Base-by-base conservation (phyloP, 2,329 filamentous ascomycete genomes). In the Helotiales sp. region DNA sequence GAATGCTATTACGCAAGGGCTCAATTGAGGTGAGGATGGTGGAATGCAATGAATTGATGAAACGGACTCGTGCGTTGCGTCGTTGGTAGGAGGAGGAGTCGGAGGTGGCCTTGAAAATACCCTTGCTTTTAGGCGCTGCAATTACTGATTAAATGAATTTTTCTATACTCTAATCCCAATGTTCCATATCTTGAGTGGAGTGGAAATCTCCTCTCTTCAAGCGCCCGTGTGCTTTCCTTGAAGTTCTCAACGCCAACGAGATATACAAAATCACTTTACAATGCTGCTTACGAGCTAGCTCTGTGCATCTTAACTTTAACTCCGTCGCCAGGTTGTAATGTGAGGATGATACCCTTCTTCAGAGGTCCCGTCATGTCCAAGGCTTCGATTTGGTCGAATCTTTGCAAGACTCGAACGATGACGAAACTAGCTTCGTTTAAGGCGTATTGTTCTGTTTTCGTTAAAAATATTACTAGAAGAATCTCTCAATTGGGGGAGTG, bases 391-490 rank as follows among this genome's bases (percentile, higher is more conserved):
- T 40, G 69, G 63, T 75, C 72, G 34, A 75, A 79, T 45, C 66
- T 69, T 67, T 79, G 78, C 11, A 78, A 32, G 7, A 79, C 59
- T 15, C 71, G 71, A 0, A 74, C 75, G n/a, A 77, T 50, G 3
- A 77, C 68, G 37, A 77, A 79, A 8, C 57, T 69, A 1, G 72
- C 73, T 65, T 79, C 77, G 1, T 72, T 70, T 6, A 68, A n/a
- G 3, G 66, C 66, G 49, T 68, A 68, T 63, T 68, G 66, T 61
- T 68, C 65, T 67, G n/a, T 37, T n/a, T 37, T 2, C 2, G 4
- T 43, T 24, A n/a, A n/a, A n/a, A n/a, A n/a, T n/a, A n/a, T n/a
- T n/a, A n/a, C n/a, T n/a, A n/a, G n/a, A n/a, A n/a, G n/a, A n/a
- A n/a, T n/a, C n/a, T n/a, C n/a, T n/a, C n/a, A n/a, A n/a, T n/a